These are phyloP conservation scores for Hypomyces rosellus DNA, from an alignment of 2,329 filamentous ascomycete genomes.

Conservation along the genomic window DNA sequence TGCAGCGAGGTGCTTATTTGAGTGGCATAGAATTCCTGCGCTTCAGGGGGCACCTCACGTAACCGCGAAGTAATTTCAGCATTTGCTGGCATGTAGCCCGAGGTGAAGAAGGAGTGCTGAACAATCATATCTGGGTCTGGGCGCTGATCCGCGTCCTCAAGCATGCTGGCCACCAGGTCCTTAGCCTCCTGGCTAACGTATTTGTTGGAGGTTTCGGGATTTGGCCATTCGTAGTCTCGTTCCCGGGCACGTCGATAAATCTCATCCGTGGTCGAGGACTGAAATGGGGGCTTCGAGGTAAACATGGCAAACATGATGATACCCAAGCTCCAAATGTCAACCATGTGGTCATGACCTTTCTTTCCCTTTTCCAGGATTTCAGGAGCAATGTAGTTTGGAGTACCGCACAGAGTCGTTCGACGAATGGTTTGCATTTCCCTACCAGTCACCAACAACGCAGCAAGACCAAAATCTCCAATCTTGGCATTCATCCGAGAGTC, in stretches of 20 bases:
- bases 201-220: conserved; percentile 56
- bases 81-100: conserved; percentile 63
- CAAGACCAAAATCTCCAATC: conserved; percentile 93
- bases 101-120: conserved; percentile 71
- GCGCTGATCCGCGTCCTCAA: conserved; percentile 67
- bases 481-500: conserved; percentile 96
- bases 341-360: conserved; percentile 93
- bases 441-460: conserved; percentile 83
- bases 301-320: conserved; percentile 99
- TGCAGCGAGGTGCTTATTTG: conserved; percentile 40
- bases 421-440: conserved; percentile 80
- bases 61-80: conserved; percentile 54
- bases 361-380: conserved; percentile 93
- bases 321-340: conserved; percentile 96
- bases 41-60: conserved; percentile 51
- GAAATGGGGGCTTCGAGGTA: conserved; percentile 92
- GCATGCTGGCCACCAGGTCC: conserved; percentile 68
- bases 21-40: conserved; percentile 50
- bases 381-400: conserved; percentile 95
- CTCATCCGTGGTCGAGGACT: conserved; percentile 81
- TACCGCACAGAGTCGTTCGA: conserved; percentile 90
- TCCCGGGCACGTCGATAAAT: conserved; percentile 68
- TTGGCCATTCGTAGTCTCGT: conserved; percentile 75
- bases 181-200: conserved; percentile 70
- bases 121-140: conserved; percentile 74